phyloP scores from a whole-genome alignment of 495 filamentous ascomycete species.

The Clavariopsis aquatica region DNA sequence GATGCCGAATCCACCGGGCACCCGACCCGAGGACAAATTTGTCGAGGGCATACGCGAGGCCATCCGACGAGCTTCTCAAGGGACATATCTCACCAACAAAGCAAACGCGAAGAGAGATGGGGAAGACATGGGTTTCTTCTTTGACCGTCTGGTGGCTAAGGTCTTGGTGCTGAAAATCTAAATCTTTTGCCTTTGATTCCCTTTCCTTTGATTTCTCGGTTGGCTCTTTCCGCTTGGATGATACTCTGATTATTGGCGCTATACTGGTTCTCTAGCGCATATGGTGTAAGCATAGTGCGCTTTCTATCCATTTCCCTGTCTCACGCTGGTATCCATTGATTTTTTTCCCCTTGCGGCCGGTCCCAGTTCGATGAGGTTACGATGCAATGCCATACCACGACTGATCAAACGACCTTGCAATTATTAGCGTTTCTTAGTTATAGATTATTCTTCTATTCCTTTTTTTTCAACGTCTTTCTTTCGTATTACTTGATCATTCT shows the following conservation, averaged over 20 bases:
- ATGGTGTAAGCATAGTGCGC: too few species aligned
- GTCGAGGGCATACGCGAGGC: slow-evolving; percentile 29
- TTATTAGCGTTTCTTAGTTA: neutral
- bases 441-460: neutral
- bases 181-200: neutral
- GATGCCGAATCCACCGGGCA: neutral
- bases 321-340: neutral
- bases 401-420: neutral
- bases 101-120: slow-evolving; percentile 18
- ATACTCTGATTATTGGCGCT: too few species aligned
- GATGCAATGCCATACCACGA: neutral
- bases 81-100: slow-evolving; percentile 25
- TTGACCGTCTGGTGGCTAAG: slow-evolving; percentile 37
- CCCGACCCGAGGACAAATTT: slow-evolving; percentile 25
- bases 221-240: too few species aligned
- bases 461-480: neutral
- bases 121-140: slow-evolving; percentile 35
- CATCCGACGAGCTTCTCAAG: slow-evolving; percentile 17
- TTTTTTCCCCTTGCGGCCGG: neutral
- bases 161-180: slow-evolving; percentile 23
- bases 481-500: neutral
- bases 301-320: too few species aligned
- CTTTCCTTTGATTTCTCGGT: too few species aligned
- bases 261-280: too few species aligned
- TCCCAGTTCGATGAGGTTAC: neutral